Conservation (phyloP, 441 rosid species). For the Eutrema salsugineum region DNA sequence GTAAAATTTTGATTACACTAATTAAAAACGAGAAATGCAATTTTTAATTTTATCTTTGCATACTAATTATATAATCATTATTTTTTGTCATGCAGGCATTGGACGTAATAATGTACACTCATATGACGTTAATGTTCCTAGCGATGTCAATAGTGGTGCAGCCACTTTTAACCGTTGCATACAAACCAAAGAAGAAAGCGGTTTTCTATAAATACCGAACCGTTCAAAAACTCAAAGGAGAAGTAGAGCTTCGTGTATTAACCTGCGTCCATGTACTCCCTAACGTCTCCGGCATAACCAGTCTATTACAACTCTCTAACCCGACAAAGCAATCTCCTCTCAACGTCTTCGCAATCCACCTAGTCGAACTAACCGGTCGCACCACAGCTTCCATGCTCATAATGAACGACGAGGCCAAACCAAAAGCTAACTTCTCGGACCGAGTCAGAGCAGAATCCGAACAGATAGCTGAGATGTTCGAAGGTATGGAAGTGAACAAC, state of each 20-base stretch:
- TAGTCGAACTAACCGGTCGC: conserved; percentile 36
- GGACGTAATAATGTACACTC: conserved; percentile 31
- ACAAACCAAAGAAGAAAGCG: conserved; percentile 14
- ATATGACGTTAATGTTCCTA: conserved; percentile 25
- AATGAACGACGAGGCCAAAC: conserved; percentile 28
- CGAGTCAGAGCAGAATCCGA: conserved; percentile 26
- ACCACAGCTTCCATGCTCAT: conserved; percentile 37
- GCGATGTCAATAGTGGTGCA: conserved; percentile 26
- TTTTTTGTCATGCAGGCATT: conserved; percentile 16
- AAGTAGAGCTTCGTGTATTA: conserved; percentile 36
- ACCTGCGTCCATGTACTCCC: conserved; percentile 38
- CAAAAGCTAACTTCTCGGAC: conserved; percentile 4
- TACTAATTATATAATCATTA: too few species aligned
- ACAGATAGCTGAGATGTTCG: conserved; percentile 22
- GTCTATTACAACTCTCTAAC: conserved; percentile 34
- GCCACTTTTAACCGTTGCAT: conserved; percentile 18
- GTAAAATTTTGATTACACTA: too few species aligned
- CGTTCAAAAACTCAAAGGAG: conserved; percentile 29
- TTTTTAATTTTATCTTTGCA: not conserved
- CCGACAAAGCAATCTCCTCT: conserved; percentile 34
- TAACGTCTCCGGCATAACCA: conserved; percentile 43
- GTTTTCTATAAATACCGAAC: conserved; percentile 36
- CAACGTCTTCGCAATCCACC: conserved; percentile 35
- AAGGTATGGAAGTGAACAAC: conserved; percentile 19
- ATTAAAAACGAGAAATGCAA: not conserved